These are phyloP conservation scores for Mollisia scopiformis DNA, from an alignment of 2,329 filamentous ascomycete species.

Conservation along the genomic window DNA sequence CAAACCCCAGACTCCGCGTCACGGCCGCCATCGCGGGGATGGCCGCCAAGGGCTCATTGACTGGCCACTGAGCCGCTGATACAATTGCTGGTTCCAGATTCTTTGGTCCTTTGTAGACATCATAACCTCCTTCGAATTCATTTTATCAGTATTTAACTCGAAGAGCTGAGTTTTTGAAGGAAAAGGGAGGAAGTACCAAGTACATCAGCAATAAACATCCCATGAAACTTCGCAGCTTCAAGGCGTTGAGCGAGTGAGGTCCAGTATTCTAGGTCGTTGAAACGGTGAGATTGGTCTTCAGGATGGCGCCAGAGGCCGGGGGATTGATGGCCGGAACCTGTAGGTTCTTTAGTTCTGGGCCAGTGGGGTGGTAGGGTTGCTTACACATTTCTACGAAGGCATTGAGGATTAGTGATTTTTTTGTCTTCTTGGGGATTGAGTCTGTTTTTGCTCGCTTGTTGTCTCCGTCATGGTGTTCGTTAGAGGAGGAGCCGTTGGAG, in stretches of 20 bases:
- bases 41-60: constrained; percentile 65
- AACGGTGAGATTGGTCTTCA: constrained; percentile 62
- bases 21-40: constrained; percentile 69
- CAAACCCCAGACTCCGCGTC: constrained; percentile 66
- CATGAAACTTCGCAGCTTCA: constrained; percentile 63
- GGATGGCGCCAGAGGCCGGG: constrained; percentile 65
- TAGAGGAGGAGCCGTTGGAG: not conserved
- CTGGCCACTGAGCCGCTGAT: constrained; percentile 69
- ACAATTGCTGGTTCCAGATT: constrained; percentile 57
- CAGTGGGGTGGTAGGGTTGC: not conserved
- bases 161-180: too few species aligned
- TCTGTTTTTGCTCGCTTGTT: not conserved
- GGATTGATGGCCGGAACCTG: constrained; percentile 50
- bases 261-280: constrained; percentile 65
- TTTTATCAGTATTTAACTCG: not conserved
- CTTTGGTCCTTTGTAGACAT: constrained; percentile 59
- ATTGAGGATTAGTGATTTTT: constrained; percentile 11
- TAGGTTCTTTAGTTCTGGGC: constrained; percentile 18
- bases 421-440: not conserved
- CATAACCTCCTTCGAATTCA: constrained; percentile 46
- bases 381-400: constrained; percentile 15
- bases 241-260: constrained; percentile 59
- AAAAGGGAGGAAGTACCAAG: constrained; percentile 45
- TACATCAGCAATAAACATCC: constrained; percentile 68
- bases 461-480: not conserved